Percentiles rank a stretch among this genome's conserved stretches.
These are phyloP conservation scores for Stephanodiscus triporus DNA, from an alignment of 108 stramenopile species.

Conservation along the genomic window DNA sequence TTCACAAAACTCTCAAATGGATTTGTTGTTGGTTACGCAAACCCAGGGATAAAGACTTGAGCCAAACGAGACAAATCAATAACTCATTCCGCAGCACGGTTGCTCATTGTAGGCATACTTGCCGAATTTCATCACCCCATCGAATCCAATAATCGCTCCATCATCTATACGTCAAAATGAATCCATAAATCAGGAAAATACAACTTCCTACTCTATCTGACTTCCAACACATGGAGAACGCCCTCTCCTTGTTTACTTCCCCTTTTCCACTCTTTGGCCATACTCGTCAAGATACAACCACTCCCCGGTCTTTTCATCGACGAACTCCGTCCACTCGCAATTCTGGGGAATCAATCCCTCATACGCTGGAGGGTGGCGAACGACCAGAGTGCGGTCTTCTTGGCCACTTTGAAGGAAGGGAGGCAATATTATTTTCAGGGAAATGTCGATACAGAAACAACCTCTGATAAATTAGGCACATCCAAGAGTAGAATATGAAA, in stretches of 20 bases:
- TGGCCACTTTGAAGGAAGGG: constrained; percentile 7
- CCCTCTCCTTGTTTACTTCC: constrained; percentile 1
- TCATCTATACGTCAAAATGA: too few relatives aligned
- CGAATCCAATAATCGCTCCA: background rate
- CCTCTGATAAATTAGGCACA: background rate
- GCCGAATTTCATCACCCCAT: background rate
- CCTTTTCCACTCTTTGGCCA: constrained; percentile 62
- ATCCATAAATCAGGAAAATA: too few relatives aligned
- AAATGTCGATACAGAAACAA: background rate
- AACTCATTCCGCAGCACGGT: background rate
- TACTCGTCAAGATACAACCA: constrained; percentile 86
- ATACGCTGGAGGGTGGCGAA: constrained; percentile 60
- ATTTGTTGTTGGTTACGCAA: too few relatives aligned
- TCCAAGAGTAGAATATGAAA: background rate
- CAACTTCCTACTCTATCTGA: background rate
- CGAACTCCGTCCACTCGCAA: constrained; percentile 87
- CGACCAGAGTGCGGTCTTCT: constrained; percentile 10
- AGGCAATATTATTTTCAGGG: background rate
- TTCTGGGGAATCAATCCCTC: constrained; percentile 90
- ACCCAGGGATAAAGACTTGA: too few relatives aligned
- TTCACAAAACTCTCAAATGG: too few relatives aligned
- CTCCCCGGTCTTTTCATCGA: constrained; percentile 89
- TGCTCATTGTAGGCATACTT: background rate
- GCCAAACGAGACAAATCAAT: too few relatives aligned
- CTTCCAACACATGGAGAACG: background rate